phyloP scores from a whole-genome alignment of 306 rosid genomes.

The Lathyrus tuberosus region DNA sequence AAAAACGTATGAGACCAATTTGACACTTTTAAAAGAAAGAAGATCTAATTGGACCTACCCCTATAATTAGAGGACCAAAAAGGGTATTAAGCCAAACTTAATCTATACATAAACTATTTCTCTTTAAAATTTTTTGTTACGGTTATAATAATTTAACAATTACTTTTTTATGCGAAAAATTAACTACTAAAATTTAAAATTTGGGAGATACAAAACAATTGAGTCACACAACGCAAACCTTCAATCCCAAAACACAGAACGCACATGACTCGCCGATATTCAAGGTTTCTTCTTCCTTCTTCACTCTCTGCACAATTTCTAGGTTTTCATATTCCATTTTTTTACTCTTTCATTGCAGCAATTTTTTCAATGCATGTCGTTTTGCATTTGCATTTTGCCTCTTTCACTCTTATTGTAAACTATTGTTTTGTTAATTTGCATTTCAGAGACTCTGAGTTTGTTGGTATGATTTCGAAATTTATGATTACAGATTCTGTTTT shows the following conservation, averaged over 20 bases:
- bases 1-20: too few species aligned
- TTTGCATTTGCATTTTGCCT: conserved; percentile 25
- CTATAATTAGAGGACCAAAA: too few species aligned
- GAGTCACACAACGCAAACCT: too few species aligned
- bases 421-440: conserved; percentile 17
- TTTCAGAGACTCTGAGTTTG: conserved; percentile 5
- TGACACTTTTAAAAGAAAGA: too few species aligned
- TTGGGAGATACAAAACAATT: too few species aligned
- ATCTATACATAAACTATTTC: too few species aligned
- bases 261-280: conserved; percentile 15
- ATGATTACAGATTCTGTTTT: background rate
- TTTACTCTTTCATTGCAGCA: background rate
- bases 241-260: background rate
- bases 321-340: conserved; percentile 30
- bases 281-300: conserved; percentile 8
- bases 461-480: background rate
- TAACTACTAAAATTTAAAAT: too few species aligned
- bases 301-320: conserved; percentile 17
- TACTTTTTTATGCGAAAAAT: too few species aligned
- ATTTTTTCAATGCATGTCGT: background rate
- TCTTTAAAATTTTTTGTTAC: too few species aligned
- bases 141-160: too few species aligned
- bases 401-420: conserved; percentile 8
- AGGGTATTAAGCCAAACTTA: too few species aligned
- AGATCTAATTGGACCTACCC: too few species aligned